These are phyloP conservation scores for Fusarium goolgardi DNA, from an alignment of 2,329 filamentous ascomycete species.

Conservation along the genomic window DNA sequence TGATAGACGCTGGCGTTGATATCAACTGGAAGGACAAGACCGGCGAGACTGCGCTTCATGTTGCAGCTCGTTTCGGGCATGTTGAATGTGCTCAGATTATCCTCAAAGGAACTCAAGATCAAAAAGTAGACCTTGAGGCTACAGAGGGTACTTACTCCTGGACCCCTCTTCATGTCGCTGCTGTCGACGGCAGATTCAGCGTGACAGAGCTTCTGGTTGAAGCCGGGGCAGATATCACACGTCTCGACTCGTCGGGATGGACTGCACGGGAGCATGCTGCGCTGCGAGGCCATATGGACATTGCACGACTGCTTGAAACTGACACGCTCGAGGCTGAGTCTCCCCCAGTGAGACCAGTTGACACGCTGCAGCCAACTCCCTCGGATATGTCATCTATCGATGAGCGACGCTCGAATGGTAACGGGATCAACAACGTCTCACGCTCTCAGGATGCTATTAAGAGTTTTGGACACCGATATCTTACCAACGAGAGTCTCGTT, in stretches of 20 bases:
- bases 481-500: slow-evolving; percentile 88
- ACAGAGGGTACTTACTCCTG: slow-evolving; percentile 87
- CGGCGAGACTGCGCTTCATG: slow-evolving; percentile 90
- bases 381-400: slow-evolving; percentile 70
- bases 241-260: slow-evolving; percentile 89
- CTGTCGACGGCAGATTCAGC: slow-evolving; percentile 83
- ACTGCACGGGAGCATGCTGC: slow-evolving; percentile 93
- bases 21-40: slow-evolving; percentile 93
- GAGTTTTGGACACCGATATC: slow-evolving; percentile 94
- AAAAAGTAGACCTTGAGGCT: slow-evolving; percentile 81
- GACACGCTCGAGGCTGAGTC: slow-evolving; percentile 55
- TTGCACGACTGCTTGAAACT: slow-evolving; percentile 75
- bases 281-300: slow-evolving; percentile 85
- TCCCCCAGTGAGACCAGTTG: slow-evolving; percentile 33
- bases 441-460: slow-evolving; percentile 83
- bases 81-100: slow-evolving; percentile 82
- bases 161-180: slow-evolving; percentile 94
- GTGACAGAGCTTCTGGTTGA: slow-evolving; percentile 82
- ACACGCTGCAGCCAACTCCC: slow-evolving; percentile 38
- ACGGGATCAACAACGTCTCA: slow-evolving; percentile 59
- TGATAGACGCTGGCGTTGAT: slow-evolving; percentile 90
- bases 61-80: slow-evolving; percentile 90
- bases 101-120: slow-evolving; percentile 74
- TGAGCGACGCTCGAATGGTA: slow-evolving; percentile 66
- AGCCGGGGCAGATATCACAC: slow-evolving; percentile 80